Base-by-base conservation (phyloP, 441 rosid species). In the Pelargonium fulgidum region DNA sequence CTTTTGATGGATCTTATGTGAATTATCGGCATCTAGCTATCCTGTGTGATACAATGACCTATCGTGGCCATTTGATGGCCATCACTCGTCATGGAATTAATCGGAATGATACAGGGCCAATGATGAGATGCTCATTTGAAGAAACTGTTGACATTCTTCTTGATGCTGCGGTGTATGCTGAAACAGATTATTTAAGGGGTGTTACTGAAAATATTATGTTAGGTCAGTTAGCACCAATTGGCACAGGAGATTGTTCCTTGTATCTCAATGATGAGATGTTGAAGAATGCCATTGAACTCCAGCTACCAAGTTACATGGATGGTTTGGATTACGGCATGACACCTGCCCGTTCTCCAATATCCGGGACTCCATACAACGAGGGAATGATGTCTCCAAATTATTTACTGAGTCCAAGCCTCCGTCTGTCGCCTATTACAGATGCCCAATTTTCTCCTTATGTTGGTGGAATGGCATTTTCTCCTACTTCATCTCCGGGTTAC, bases 91-190 rank as follows among this genome's bases (percentile, higher is more conserved):
- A 92, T 76, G 99, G 99, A 67, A 94, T 94, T 75, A 94, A 94
- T 33, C 81, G 99, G 61, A 94, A 94, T 68, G 97, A 94, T 72
- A 94, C 99, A 11, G 99, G 99, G 26, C 99, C 98, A 19, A 70
- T 94, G 86, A 94, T 94, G 98, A 92, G 99, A 69, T 94, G 99
- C 77, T 94, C 97, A 26, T 94, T 94, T 67, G 99, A 94, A 85
- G 99, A 94, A 83, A 94, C 99, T 1, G 99, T 94, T 20, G 98
- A 92, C 82, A 95, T 92, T 79, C 90, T 95, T 67, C 91, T 95
- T 52, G 98, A 95, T 86, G 98, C 98, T 64, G 97, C 99, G 13
- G 98, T 90, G 24, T 92, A 84, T 81, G 98, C 98, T 4, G 98
- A 95, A 82, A 69, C 92, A 1, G 99, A 95, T 75, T 68, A 83